Percentiles rank a stretch among this genome's conserved stretches.
phyloP scores from a whole-genome alignment of 805 yeast genomes.

The Tetrapisispora iriomotensis region DNA sequence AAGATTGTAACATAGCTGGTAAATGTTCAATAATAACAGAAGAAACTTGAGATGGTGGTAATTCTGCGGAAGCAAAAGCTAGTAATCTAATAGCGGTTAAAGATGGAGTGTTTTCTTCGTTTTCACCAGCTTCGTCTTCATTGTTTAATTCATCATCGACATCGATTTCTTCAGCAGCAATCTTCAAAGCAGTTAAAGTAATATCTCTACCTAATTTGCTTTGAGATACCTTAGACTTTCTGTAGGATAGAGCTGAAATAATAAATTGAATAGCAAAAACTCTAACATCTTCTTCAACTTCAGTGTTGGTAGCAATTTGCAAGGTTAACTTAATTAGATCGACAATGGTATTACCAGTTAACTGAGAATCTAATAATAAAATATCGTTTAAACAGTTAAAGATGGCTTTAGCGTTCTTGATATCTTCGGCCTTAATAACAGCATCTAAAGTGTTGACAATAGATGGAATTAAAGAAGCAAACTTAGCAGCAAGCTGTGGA shows the following conservation, averaged over 20 bases:
- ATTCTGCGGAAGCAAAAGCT: conserved; percentile 65
- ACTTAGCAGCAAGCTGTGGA: conserved; percentile 41
- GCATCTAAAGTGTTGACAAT: conserved; percentile 76
- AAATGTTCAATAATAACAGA: conserved; percentile 64
- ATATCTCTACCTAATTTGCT: conserved; percentile 79
- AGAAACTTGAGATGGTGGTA: conserved; percentile 90
- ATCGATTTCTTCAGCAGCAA: conserved; percentile 77
- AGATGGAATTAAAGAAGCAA: conserved; percentile 60
- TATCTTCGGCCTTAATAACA: conserved; percentile 60
- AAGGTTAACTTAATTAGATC: conserved; percentile 63
- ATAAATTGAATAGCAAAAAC: conserved; percentile 76
- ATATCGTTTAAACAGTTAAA: conserved; percentile 81
- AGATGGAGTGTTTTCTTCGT: conserved; percentile 78
- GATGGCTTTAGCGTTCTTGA: conserved; percentile 58
- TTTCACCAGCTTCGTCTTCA: conserved; percentile 85
- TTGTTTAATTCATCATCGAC: conserved; percentile 63
- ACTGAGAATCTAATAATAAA: conserved; percentile 61
- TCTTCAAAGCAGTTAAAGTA: conserved; percentile 59
- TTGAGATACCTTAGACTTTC: conserved; percentile 69
- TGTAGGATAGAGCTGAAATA: conserved; percentile 65
- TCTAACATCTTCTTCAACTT: conserved; percentile 72
- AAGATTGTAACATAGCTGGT: conserved; percentile 45
- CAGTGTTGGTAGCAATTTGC: conserved; percentile 58
- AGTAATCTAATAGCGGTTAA: conserved; percentile 71
- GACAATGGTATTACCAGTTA: conserved; percentile 66